phyloP scores from a whole-genome alignment of 805 yeast genomes.

The Kazachstania viticola region DNA sequence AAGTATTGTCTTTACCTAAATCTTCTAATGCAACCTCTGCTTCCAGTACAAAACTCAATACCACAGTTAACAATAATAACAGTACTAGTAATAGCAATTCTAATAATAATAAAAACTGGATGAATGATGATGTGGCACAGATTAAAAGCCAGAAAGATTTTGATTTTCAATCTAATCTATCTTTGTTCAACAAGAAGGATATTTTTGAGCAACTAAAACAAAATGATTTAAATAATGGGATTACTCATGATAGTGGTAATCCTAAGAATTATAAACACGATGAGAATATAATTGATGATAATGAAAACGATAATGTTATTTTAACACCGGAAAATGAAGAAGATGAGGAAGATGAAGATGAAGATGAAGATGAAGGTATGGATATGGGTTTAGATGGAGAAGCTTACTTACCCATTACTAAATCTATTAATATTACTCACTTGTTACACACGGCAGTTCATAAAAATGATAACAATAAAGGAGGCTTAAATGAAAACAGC shows the following conservation, averaged over 20 bases:
- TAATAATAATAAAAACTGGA: slow-evolving; percentile 31
- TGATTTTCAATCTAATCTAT: slow-evolving; percentile 74
- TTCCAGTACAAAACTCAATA: slow-evolving; percentile 1
- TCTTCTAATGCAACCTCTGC: slow-evolving; percentile 24
- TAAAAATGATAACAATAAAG: background rate
- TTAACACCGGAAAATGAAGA: slow-evolving; percentile 1
- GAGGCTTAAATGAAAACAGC: background rate
- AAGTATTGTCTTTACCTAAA: slow-evolving; percentile 21
- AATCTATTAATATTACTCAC: slow-evolving; percentile 28
- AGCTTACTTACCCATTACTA: slow-evolving; percentile 23
- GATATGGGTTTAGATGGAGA: slow-evolving; percentile 12
- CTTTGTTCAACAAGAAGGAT: slow-evolving; percentile 67
- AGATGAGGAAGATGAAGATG: slow-evolving; percentile 6
- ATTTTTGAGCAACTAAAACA: slow-evolving; percentile 69
- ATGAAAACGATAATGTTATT: slow-evolving; percentile 1
- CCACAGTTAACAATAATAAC: slow-evolving; percentile 9
- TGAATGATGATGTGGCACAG: slow-evolving; percentile 35
- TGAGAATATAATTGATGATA: slow-evolving; percentile 32
- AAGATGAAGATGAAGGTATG: slow-evolving; percentile 12
- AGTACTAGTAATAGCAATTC: slow-evolving; percentile 4
- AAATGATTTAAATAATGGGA: slow-evolving; percentile 50
- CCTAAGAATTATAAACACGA: slow-evolving; percentile 44
- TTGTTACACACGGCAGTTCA: slow-evolving; percentile 20
- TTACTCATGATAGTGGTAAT: background rate
- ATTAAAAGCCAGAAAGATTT: slow-evolving; percentile 51